Base-by-base conservation (phyloP, 2,329 filamentous ascomycete species). In the Colletotrichum gloeosporioides region DNA sequence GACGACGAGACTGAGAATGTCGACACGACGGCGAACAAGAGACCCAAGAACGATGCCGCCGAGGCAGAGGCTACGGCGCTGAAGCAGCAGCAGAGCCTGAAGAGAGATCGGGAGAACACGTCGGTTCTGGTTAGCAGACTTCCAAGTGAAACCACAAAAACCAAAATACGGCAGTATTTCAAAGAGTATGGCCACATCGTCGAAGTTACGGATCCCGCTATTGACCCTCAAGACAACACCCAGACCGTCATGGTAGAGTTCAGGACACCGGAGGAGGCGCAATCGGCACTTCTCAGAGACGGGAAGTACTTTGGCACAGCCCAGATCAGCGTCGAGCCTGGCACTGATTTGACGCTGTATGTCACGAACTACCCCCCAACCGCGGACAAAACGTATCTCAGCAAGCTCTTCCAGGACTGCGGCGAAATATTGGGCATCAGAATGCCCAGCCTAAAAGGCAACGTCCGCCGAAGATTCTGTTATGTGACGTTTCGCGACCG, bases 391-490 rank as follows among this genome's bases (percentile, higher is more conserved):
- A 84, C 87, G 4, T 95, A 92, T 80, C 90, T 97, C 27, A 91
- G 91, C 55, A 84, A 91, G 44, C 85, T 96, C 4, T 96, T 96
- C 84, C 89, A 90, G 76, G 88, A 91, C 74, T 96, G 93, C 81
- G 97, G 97, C 59, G 92, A 96, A 59, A 93, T 99, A 71, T 89
- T 98, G 71, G 95, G 93, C 80, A 90, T 99, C 69, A 93, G 97
- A 27, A 97, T 97, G 86, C 97, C 97, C 3, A 98, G 95, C 73
- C 90, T 99, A 68, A 98, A 98, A 83, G 96, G 91, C 84, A 96
- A 98, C 81, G 93, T 94, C 3, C 93, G 95, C 80, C 95, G 97
- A 36, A 94, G 97, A 29, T 99, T 99, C 86, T 98, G 96, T 87
- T 99, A 99, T 84, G 90, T 98, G 8, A 95, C 98, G n/a, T 98